phyloP scores from a whole-genome alignment of 2,329 filamentous ascomycete genomes.

The Monilinia polystroma region DNA sequence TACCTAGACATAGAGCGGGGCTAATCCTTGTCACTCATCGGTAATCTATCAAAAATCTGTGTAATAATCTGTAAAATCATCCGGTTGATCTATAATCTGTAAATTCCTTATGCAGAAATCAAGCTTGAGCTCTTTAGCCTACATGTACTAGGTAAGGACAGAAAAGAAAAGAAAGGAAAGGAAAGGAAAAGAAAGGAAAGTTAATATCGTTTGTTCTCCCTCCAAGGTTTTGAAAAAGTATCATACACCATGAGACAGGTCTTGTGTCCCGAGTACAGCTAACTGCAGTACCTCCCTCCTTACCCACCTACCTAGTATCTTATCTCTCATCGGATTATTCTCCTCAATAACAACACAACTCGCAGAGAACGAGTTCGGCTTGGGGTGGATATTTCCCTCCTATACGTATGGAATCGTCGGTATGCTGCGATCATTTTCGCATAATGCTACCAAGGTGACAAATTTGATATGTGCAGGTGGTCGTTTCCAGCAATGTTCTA shows the following conservation, averaged over 20 bases:
- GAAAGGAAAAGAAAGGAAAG: neutral
- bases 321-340: neutral
- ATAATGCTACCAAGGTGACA: constrained; percentile 37
- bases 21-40: neutral
- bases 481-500: constrained; percentile 22
- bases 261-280: constrained; percentile 4
- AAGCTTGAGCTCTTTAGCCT: constrained; percentile 1
- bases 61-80: too few species aligned
- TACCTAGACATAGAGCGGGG: neutral
- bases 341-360: constrained; percentile 4
- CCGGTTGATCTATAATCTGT: too few species aligned
- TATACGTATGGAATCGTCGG: constrained; percentile 39
- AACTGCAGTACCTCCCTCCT: too few species aligned
- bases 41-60: too few species aligned
- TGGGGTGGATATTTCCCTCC: constrained; percentile 17
- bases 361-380: constrained; percentile 9
- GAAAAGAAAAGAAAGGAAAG: neutral
- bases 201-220: neutral
- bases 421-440: constrained; percentile 41
- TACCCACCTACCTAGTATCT: too few species aligned
- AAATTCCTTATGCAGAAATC: neutral
- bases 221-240: too few species aligned
- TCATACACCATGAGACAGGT: constrained; percentile 2
- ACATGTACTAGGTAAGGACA: neutral
- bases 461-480: constrained; percentile 31